Evolutionary conservation across 257 asterid genomes (phyloP).

Genomic region (Verbena officinalis): DNA sequence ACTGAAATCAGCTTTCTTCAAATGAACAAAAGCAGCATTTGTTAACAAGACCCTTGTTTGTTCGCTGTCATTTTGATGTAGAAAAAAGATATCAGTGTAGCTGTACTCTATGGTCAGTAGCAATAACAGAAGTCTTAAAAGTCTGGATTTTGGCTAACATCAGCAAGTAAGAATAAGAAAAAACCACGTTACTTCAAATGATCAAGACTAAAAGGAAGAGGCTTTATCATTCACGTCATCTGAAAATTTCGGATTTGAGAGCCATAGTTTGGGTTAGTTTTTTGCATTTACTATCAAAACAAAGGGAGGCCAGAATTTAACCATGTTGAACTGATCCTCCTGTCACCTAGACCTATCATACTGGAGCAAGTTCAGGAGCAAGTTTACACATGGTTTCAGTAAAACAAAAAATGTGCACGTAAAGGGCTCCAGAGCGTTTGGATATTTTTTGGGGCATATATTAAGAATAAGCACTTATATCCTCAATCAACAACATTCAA

Average conservation of each 20-base stretch:
- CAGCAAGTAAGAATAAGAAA: background rate
- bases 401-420: background rate
- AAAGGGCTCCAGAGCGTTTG: no score
- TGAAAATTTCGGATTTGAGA: background rate
- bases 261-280: background rate
- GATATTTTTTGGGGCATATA: no score
- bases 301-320: background rate
- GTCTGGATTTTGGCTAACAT: no score
- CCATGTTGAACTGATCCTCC: background rate
- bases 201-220: background rate
- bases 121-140: background rate
- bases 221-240: background rate
- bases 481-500: background rate
- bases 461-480: background rate
- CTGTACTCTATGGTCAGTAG: background rate
- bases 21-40: slow-evolving; percentile 77
- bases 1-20: slow-evolving; percentile 54
- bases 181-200: background rate
- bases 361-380: background rate
- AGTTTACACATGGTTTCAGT: background rate
- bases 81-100: slow-evolving; percentile 23
- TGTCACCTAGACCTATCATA: background rate
- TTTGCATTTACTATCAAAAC: background rate
- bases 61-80: slow-evolving; percentile 46
- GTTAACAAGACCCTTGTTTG: slow-evolving; percentile 72